A percentile compares a stretch with the other conserved stretches of the same genome.
Conservation (phyloP, 2,329 filamentous ascomycete genomes). For the Epichloe hybrida region DNA sequence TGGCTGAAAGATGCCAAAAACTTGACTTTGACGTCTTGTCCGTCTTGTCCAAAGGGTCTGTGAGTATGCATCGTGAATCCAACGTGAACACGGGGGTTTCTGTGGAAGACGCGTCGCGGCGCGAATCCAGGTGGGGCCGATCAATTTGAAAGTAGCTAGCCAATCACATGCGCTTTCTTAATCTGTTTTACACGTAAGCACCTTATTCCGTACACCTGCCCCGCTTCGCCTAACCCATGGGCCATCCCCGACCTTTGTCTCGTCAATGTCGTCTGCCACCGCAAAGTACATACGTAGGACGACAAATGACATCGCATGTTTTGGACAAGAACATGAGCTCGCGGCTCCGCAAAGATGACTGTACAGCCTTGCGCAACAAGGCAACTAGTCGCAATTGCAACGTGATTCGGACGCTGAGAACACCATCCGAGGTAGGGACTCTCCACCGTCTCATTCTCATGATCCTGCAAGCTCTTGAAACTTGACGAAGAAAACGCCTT, state of each 20-base stretch:
- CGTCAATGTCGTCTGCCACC: not conserved
- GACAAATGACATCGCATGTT: not conserved
- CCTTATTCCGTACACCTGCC: no score
- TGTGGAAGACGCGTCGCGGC: constrained; percentile 21
- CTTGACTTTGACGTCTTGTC: no score
- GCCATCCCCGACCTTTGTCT: no score
- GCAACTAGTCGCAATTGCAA: not conserved
- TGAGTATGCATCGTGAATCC: not conserved
- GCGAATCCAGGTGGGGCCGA: constrained; percentile 14
- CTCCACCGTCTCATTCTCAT: no score
- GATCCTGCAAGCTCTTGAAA: no score
- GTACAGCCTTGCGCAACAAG: not conserved
- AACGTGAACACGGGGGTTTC: not conserved
- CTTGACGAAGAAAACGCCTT: no score
- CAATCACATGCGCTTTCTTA: not conserved
- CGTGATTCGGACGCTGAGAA: no score
- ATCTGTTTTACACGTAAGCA: no score
- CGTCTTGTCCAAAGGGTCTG: not conserved
- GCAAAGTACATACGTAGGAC: not conserved
- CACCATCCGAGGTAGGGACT: no score
- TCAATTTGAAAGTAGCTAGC: constrained; percentile 10
- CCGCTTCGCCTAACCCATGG: no score
- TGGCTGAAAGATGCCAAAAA: not conserved
- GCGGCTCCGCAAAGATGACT: not conserved
- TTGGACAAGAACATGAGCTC: not conserved